Evolutionary conservation across 2,329 filamentous ascomycete genomes (phyloP), one percentile per base, ranked within the genome.

Genomic region (Colletotrichum liaoningense): DNA sequence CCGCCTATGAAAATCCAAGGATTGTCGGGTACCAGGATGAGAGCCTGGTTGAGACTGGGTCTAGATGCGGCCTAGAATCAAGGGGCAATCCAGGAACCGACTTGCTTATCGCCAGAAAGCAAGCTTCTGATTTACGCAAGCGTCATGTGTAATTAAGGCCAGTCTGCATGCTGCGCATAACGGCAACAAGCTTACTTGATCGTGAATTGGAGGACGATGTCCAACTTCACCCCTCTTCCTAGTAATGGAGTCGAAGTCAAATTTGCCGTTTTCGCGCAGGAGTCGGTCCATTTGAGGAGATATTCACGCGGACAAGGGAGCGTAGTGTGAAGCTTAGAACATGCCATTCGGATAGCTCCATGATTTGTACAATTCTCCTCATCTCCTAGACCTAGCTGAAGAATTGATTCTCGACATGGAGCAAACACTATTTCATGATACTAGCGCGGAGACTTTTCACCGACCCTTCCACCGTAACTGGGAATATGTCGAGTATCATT

Each of bases 61-160:
- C 56, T 62, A 52, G 58, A 69, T 28, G 4, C 5, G 5, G 19
- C 11, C 26, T 38, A 54, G 65, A 9, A 16, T 26, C 42, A 49
- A 49, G 49, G 58, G 42, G 35, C 2, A 63, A 63, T 38, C 57
- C 52, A 72, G 49, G 38, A 59, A 59, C 30, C 1, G 14, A n/a
- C 26, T 55, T 38, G 38, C 6, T 54, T 14, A 33, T 11, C 4
- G 9, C 12, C 7, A 54, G 3, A n/a, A 26, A 3, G 1, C 35
- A 69, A 59, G 54, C 38, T 63, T 55, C 14, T 4, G 12, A 49
- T 24, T 26, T 26, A 54, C 58, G 69, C 65, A 72, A 63, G 38
- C 65, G 19, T 58, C n/a, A 26, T n/a, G 30, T 46, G 28, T 26
- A 46, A 11, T 12, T 7, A 11, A 5, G 35, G 9, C 19, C 38